Evolutionary conservation across 2,329 filamentous ascomycete genomes (phyloP).

Genomic region (Calonectria pteridis): DNA sequence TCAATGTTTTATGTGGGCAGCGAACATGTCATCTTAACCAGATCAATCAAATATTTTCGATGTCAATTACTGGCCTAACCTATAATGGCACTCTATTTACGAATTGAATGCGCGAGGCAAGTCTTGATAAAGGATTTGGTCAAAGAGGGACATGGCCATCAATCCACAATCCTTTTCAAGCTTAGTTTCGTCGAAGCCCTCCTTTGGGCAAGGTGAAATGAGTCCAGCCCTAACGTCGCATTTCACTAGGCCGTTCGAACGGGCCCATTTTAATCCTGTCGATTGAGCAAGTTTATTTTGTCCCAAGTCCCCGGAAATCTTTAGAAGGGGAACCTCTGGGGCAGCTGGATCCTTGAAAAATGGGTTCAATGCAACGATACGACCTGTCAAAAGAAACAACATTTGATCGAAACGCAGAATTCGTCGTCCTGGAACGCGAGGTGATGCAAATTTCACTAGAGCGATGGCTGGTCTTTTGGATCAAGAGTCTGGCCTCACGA

Average conservation of each 20-base stretch:
- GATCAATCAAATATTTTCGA: not conserved
- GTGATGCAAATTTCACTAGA: not conserved
- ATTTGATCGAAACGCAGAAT: not conserved
- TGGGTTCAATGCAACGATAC: not conserved
- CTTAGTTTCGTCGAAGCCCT: not conserved
- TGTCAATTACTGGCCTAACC: not conserved
- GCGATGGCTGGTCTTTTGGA: not conserved
- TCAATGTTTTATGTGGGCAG: no score
- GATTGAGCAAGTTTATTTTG: not conserved
- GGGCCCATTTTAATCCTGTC: not conserved
- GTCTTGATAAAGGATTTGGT: not conserved
- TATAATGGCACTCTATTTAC: not conserved
- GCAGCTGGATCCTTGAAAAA: not conserved
- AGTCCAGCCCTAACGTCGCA: not conserved
- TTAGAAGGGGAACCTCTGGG: not conserved
- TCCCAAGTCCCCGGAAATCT: not conserved
- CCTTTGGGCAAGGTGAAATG: not conserved
- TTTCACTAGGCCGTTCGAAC: not conserved
- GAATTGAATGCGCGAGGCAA: not conserved
- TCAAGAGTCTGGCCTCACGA: not conserved
- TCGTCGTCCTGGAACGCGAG: not conserved
- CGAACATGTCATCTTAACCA: not conserved
- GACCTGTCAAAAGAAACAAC: not conserved
- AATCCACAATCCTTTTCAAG: not conserved
- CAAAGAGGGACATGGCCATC: not conserved